These are phyloP conservation scores for Fragilaria crotonensis DNA, from an alignment of 108 stramenopile species.

Conservation along the genomic window DNA sequence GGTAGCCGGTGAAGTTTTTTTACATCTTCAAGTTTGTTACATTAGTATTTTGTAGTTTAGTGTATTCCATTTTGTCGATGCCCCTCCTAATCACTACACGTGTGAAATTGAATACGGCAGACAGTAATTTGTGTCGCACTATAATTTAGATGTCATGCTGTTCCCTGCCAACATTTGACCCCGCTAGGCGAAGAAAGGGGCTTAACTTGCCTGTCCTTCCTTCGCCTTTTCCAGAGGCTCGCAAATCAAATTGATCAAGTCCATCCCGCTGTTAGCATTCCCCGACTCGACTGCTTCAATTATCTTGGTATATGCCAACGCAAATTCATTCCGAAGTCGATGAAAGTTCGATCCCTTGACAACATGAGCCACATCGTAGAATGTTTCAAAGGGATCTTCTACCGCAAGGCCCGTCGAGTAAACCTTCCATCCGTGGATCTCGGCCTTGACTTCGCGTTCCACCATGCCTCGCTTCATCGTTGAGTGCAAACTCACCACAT, in stretches of 20 bases:
- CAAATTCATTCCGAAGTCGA: slow-evolving; percentile 74
- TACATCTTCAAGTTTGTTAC: too few species aligned
- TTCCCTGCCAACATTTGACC: too few species aligned
- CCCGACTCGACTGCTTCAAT: slow-evolving; percentile 33
- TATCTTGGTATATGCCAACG: slow-evolving; percentile 82
- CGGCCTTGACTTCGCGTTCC: slow-evolving; percentile 87
- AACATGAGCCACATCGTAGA: slow-evolving; percentile 99
- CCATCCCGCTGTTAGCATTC: slow-evolving; percentile 36
- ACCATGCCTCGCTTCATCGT: slow-evolving; percentile 38
- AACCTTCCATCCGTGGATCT: slow-evolving; percentile 89
- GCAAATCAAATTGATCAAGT: slow-evolving; percentile 71
- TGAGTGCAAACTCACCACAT: slow-evolving; percentile 71
- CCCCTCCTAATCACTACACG: too few species aligned
- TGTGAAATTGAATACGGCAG: too few species aligned
- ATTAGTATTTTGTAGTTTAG: too few species aligned
- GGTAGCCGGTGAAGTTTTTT: too few species aligned
- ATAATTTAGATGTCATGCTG: too few species aligned
- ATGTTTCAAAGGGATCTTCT: slow-evolving; percentile 99
- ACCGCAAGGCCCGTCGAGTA: slow-evolving; percentile 84
- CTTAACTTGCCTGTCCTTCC: too few species aligned
- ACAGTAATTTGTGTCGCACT: too few species aligned
- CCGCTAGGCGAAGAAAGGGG: too few species aligned
- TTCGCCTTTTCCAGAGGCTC: slow-evolving; percentile 37
- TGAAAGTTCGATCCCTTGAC: slow-evolving; percentile 82
- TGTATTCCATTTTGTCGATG: too few species aligned